Conservation (phyloP, 257 asterid species). For the Lycium barbarum region DNA sequence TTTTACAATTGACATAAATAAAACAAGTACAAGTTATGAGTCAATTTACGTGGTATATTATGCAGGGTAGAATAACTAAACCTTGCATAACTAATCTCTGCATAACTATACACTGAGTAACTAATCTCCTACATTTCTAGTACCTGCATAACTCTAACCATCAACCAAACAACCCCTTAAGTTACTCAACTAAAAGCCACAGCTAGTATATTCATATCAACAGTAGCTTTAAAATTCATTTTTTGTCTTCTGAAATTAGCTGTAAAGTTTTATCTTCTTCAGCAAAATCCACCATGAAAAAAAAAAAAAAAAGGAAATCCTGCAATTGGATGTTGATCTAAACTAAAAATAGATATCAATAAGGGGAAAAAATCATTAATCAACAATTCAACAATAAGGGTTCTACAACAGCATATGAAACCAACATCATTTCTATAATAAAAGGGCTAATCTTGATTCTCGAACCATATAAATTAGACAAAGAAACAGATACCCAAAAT, state of each 20-base stretch:
- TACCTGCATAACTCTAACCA: too few species aligned
- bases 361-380: neutral
- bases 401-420: neutral
- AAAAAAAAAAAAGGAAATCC: neutral
- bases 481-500: neutral
- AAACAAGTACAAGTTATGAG: too few species aligned
- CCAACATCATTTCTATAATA: neutral
- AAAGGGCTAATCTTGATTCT: neutral
- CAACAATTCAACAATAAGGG: neutral
- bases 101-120: too few species aligned
- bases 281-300: neutral
- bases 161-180: neutral
- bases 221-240: neutral
- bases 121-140: too few species aligned
- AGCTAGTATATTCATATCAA: neutral
- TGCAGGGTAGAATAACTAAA: too few species aligned
- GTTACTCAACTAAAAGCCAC: neutral
- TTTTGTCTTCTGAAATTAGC: neutral
- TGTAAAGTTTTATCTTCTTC: constrained; percentile 13
- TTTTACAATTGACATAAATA: too few species aligned
- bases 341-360: neutral
- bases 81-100: too few species aligned
- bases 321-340: neutral
- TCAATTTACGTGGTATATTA: too few species aligned
- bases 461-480: too few species aligned